Percentiles rank a stretch among this genome's conserved stretches.
phyloP scores from a whole-genome alignment of 768 basidiomycete species.

The Kwoniella bestiolae region DNA sequence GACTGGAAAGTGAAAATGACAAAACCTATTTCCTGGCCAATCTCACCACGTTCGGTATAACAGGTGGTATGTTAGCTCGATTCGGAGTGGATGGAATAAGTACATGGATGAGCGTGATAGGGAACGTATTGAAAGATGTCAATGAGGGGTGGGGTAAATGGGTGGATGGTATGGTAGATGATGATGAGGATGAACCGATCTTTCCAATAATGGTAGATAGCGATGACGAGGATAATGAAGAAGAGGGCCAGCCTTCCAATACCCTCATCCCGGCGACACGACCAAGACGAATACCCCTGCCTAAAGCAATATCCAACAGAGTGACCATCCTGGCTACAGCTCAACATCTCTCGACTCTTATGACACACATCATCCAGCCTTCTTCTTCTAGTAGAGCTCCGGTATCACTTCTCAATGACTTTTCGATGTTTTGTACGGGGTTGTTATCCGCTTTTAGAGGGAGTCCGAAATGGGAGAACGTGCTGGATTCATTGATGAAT shows the following conservation, averaged over 20 bases:
- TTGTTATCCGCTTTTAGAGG: constrained; percentile 65
- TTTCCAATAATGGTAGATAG: constrained; percentile 21
- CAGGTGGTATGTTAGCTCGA: constrained; percentile 44
- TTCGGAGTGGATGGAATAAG: constrained; percentile 26
- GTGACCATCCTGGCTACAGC: constrained; percentile 65
- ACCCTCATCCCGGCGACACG: constrained; percentile 62
- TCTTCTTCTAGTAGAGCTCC: constrained; percentile 33
- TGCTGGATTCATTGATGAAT: constrained; percentile 63
- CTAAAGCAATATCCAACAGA: constrained; percentile 64
- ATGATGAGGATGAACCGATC: constrained; percentile 30
- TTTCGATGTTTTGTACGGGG: constrained; percentile 67
- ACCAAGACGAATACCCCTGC: constrained; percentile 27
- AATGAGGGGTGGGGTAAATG: constrained; percentile 52
- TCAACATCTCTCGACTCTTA: constrained; percentile 47
- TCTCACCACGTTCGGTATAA: constrained; percentile 52
- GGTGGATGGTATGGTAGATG: constrained; percentile 43
- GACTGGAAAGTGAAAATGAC: constrained; percentile 38
- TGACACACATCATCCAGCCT: constrained; percentile 59
- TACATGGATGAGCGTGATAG: constrained; percentile 46
- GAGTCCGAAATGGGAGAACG: constrained; percentile 65
- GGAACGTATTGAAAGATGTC: constrained; percentile 29
- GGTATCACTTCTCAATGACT: constrained; percentile 60
- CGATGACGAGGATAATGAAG: constrained; percentile 41
- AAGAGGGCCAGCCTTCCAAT: constrained; percentile 51
- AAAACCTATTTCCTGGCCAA: constrained; percentile 72